Percentiles rank a stretch among this genome's conserved stretches.
Conservation (phyloP, 805 yeast genomes). For the Sugiyamaella mastotermitis region DNA sequence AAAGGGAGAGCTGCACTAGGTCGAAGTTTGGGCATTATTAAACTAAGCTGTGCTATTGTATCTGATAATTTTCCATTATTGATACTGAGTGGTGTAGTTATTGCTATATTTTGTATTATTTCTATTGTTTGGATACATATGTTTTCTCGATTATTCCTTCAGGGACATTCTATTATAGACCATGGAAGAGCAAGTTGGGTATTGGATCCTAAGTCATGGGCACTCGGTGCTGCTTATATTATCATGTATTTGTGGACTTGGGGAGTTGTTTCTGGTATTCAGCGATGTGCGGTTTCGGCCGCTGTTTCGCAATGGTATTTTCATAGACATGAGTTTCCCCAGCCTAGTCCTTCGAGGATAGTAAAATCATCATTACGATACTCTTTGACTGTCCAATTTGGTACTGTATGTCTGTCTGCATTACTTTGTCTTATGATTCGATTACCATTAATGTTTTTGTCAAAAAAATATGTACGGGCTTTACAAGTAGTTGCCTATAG, state of each 20-base stretch:
- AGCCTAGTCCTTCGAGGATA: slow-evolving; percentile 17
- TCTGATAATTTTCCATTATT: slow-evolving; percentile 28
- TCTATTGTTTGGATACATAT: slow-evolving; percentile 33
- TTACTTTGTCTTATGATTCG: slow-evolving; percentile 28
- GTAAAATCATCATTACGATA: slow-evolving; percentile 23
- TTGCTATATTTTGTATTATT: slow-evolving; percentile 25
- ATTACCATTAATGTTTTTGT: slow-evolving; percentile 32
- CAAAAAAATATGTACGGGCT: slow-evolving; percentile 22
- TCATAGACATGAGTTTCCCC: slow-evolving; percentile 22
- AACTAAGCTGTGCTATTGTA: slow-evolving; percentile 31
- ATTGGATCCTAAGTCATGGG: slow-evolving; percentile 28
- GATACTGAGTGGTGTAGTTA: slow-evolving; percentile 25
- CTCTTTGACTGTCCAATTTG: slow-evolving; percentile 29
- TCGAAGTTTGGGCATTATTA: slow-evolving; percentile 32
- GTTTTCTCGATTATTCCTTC: slow-evolving; percentile 28
- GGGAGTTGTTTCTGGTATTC: slow-evolving; percentile 34
- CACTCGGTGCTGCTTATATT: slow-evolving; percentile 27
- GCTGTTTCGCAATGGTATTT: slow-evolving; percentile 36
- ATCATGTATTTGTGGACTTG: slow-evolving; percentile 38
- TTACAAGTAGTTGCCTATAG: slow-evolving; percentile 23
- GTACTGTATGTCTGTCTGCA: slow-evolving; percentile 32
- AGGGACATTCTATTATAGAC: slow-evolving; percentile 20
- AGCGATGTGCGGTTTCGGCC: slow-evolving; percentile 31
- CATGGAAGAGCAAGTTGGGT: slow-evolving; percentile 20
- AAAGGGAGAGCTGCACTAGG: slow-evolving; percentile 23